Conservation (phyloP, 2,329 filamentous ascomycete genomes). For the Dichotomopilus funicola region DNA sequence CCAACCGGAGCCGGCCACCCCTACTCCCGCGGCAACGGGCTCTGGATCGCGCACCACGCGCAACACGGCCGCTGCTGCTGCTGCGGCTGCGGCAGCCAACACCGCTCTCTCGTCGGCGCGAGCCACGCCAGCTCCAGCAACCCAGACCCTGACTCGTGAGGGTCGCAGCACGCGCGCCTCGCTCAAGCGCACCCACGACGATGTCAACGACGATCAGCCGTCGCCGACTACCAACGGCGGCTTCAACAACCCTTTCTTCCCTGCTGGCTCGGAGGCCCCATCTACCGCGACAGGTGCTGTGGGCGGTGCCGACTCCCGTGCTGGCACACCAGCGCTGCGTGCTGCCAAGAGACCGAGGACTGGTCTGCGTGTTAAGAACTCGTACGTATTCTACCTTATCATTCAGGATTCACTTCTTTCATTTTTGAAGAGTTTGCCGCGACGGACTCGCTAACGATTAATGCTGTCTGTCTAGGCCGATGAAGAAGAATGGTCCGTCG, state of each 20-base stretch:
- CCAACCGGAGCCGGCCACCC: no score
- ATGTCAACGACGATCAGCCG: conserved; percentile 42
- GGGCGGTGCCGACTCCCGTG: conserved; percentile 40
- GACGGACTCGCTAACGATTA: conserved; percentile 9
- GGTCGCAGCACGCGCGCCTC: conserved; percentile 42
- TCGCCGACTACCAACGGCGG: conserved; percentile 45
- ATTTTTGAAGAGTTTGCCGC: neutral
- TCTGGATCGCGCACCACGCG: neutral
- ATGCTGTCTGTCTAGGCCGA: conserved; percentile 47
- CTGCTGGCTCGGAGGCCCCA: conserved; percentile 42
- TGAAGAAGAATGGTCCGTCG: conserved; percentile 64
- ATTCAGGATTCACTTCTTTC: conserved; percentile 1
- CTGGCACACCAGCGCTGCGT: conserved; percentile 52
- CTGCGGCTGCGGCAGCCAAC: conserved; percentile 14
- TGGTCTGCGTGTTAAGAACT: conserved; percentile 60
- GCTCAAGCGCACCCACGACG: conserved; percentile 49
- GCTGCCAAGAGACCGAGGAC: conserved; percentile 54
- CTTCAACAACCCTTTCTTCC: conserved; percentile 15
- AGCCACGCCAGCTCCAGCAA: conserved; percentile 24
- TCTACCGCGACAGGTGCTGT: conserved; percentile 34
- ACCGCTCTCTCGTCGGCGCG: conserved; percentile 15
- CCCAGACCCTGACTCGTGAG: conserved; percentile 19
- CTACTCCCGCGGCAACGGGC: no score
- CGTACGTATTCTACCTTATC: conserved; percentile 42
- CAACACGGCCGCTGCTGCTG: conserved; percentile 6